A percentile compares a stretch with the other conserved stretches of the same genome.
Conservation (phyloP, 2,329 filamentous ascomycete species). For the Sporothrix brunneoviolacea region DNA sequence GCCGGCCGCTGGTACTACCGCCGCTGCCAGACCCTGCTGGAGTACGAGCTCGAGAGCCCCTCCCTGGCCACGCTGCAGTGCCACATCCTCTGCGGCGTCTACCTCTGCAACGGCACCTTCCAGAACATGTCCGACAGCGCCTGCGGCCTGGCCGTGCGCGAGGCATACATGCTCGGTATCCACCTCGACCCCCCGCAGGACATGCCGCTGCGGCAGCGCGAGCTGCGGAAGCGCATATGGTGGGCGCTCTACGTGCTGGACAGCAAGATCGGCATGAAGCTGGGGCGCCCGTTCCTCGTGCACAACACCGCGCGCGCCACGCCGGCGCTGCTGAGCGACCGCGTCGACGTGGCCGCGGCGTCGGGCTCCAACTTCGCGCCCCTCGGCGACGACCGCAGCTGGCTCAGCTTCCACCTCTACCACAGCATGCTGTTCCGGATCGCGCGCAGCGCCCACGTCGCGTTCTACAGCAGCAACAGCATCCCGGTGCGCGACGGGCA, state of each 20-base stretch:
- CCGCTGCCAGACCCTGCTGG: constrained; percentile 32
- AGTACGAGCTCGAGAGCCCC: constrained; percentile 31
- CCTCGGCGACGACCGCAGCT: constrained; percentile 7
- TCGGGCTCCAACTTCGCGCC: constrained; percentile 3
- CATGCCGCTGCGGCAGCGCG: constrained; percentile 18
- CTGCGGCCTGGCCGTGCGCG: constrained; percentile 26
- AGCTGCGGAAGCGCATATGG: constrained; percentile 13
- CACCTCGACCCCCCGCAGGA: constrained; percentile 31
- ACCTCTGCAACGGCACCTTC: constrained; percentile 32
- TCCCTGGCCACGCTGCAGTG: constrained; percentile 34
- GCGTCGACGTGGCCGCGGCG: neutral
- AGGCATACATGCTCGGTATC: constrained; percentile 33
- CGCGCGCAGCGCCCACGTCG: neutral
- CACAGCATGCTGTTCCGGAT: constrained; percentile 1
- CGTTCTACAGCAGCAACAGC: neutral
- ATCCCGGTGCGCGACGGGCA: neutral
- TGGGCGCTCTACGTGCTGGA: constrained; percentile 13
- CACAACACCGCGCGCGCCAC: neutral
- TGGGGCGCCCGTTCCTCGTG: constrained; percentile 10
- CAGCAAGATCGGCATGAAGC: constrained; percentile 15
- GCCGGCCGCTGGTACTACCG: constrained; percentile 34
- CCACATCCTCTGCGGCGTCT: constrained; percentile 32
- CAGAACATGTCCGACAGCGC: constrained; percentile 18
- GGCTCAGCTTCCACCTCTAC: constrained; percentile 3
- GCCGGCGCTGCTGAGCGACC: neutral